Evolutionary conservation across 2,329 filamentous ascomycete genomes (phyloP), one percentile per base, ranked within the genome.

Genomic region (Mycosphaerella arachidis): DNA sequence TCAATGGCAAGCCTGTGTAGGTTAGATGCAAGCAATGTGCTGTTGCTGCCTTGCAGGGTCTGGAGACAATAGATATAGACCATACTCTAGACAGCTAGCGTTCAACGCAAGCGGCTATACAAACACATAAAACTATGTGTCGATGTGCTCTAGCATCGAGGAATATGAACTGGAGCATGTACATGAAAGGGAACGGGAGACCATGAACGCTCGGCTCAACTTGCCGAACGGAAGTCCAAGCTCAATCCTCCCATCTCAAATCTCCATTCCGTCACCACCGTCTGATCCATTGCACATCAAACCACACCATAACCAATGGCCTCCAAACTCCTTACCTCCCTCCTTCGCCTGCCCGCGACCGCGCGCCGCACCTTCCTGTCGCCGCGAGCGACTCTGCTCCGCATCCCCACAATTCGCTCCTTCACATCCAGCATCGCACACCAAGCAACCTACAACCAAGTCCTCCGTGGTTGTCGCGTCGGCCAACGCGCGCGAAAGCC

Each of bases 401-500:
- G 45, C 18, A 59, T 58, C 35, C 58, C 58, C 50, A 63, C 66
- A 50, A 63, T 66, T 48, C 76, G 72, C 61, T 60, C 70, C 56
- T 76, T 79, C 70, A 74, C 77, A 62, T 72, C 73, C 51, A 75
- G 73, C 24, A 58, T 70, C 33, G n/a, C 71, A 13, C 70, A 61
- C 63, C 73, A 72, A 62, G 78, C 78, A 58, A 82, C 80, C 53
- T 76, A 79, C 65, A 81, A 79, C 64, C 80, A 82, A 71, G 79
- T 82, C 53, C 63, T 75, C 8, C 75, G 86, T 74, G 91, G 91
- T 67, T 92, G 90, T 72, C 89, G 94, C 63, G 85, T 85, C 68
- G 82, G 86, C 53, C 91, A 96, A 77, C 85, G 85, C 60, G 90
- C 89, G 1, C 91, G 94, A 65, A 92, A 96, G 77, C 85, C 90